These are phyloP conservation scores for Choricystis sp. DNA, from an alignment of 139 green algal species.

Conservation along the genomic window DNA sequence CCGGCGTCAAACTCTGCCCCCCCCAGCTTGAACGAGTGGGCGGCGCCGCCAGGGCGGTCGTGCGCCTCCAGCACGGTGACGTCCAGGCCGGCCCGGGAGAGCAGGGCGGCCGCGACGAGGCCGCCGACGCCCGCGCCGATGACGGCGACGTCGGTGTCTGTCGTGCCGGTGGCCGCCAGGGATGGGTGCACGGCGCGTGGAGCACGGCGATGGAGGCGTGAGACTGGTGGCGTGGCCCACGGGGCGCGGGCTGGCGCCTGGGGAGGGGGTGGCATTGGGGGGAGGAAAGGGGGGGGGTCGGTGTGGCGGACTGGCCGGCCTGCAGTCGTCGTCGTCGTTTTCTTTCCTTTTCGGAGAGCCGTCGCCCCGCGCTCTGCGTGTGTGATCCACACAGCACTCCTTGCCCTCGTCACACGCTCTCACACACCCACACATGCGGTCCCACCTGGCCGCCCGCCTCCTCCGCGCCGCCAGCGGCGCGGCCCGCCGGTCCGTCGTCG, in stretches of 20 bases:
- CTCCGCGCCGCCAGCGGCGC: too few relatives aligned
- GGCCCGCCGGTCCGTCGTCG: too few relatives aligned
- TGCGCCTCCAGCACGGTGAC: slow-evolving; percentile 72
- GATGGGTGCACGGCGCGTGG: too few relatives aligned
- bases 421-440: too few relatives aligned
- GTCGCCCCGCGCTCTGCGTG: too few relatives aligned
- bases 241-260: background rate
- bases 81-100: slow-evolving; percentile 62
- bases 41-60: slow-evolving; percentile 57
- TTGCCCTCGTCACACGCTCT: too few relatives aligned
- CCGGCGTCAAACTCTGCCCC: slow-evolving; percentile 84
- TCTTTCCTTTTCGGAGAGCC: too few relatives aligned
- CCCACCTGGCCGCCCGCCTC: too few relatives aligned
- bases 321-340: too few relatives aligned
- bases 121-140: slow-evolving; percentile 32
- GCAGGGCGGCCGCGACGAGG: slow-evolving; percentile 49
- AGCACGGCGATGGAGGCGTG: background rate
- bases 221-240: background rate
- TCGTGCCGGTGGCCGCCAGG: too few relatives aligned
- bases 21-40: slow-evolving; percentile 53
- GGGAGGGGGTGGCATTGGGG: background rate
- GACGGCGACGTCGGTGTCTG: slow-evolving; percentile 40
- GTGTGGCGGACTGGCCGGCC: background rate
- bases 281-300: background rate
- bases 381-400: too few relatives aligned